These are phyloP conservation scores for Yamadazyma akitaensis DNA, from an alignment of 805 yeast genomes.

Conservation along the genomic window DNA sequence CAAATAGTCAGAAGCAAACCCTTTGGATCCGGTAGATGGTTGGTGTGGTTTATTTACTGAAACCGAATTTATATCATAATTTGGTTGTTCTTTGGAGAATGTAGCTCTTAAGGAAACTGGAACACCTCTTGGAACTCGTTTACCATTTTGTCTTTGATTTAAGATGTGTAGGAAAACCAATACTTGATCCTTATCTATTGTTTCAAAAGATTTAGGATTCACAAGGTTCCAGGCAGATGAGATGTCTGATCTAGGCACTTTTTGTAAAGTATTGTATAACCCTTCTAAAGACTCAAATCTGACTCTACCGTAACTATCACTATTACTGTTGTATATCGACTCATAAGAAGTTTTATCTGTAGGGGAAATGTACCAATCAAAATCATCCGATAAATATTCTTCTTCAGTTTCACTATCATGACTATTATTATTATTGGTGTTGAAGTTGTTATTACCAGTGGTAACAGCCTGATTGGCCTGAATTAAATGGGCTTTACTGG, in stretches of 20 bases:
- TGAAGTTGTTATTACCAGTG: conserved; percentile 17
- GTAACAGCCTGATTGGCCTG: conserved; percentile 76
- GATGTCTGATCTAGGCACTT: conserved; percentile 80
- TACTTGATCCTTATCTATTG: conserved; percentile 92
- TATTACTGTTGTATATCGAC: conserved; percentile 65
- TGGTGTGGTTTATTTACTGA: conserved; percentile 26
- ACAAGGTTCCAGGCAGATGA: conserved; percentile 93
- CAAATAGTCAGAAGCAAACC: conserved; percentile 55
- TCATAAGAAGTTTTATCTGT: conserved; percentile 77
- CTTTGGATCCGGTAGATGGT: conserved; percentile 17
- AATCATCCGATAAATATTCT: conserved; percentile 57
- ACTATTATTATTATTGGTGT: conserved; percentile 27
- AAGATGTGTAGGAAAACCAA: conserved; percentile 85
- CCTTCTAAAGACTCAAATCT: conserved; percentile 67
- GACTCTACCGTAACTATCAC: conserved; percentile 78
- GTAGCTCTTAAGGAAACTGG: conserved; percentile 91
- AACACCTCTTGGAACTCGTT: conserved; percentile 87
- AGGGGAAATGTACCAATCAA: conserved; percentile 97
- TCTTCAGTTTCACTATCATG: conserved; percentile 61
- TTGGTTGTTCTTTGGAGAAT: conserved; percentile 79
- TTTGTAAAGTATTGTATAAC: conserved; percentile 62
- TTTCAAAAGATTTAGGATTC: conserved; percentile 81
- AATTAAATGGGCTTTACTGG: conserved; percentile 78
- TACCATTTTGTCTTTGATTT: conserved; percentile 83
- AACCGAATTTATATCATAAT: conserved; percentile 52